Conservation (phyloP, 148 eudicot genomes). For the Selenicereus undatus region DNA sequence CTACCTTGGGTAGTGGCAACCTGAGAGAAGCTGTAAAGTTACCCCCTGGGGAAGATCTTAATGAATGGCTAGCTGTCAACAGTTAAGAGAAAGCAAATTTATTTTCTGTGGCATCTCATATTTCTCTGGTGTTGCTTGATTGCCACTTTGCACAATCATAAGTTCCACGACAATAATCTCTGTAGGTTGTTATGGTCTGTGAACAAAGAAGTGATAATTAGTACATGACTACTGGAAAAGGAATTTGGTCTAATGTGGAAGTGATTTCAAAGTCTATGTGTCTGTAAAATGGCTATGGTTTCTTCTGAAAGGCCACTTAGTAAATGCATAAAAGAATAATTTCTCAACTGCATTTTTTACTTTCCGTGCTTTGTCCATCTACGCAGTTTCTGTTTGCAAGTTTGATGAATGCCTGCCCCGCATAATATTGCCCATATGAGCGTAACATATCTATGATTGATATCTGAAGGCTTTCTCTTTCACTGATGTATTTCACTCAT, state of each 20-base stretch:
- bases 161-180: too few relatives aligned
- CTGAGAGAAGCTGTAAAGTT: constrained; percentile 91
- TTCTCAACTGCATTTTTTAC: background rate
- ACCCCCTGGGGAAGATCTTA: constrained; percentile 95
- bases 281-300: too few relatives aligned
- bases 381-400: background rate
- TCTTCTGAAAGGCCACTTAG: too few relatives aligned
- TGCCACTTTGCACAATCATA: background rate
- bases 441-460: background rate
- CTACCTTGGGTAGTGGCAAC: constrained; percentile 87
- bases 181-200: too few relatives aligned
- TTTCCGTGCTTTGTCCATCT: background rate
- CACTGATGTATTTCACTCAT: constrained; percentile 11
- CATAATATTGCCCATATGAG: background rate
- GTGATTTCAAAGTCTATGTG: background rate
- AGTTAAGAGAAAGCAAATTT: constrained; percentile 35
- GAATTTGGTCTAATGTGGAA: background rate
- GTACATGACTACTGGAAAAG: background rate
- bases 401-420: background rate
- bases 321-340: background rate
- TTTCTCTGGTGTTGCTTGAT: background rate
- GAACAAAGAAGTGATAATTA: too few relatives aligned
- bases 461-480: constrained; percentile 7
- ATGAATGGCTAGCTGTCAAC: constrained; percentile 99
- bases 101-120: background rate